phyloP scores from a whole-genome alignment of 2,329 filamentous ascomycete species.

The Talaromyces funiculosus region DNA sequence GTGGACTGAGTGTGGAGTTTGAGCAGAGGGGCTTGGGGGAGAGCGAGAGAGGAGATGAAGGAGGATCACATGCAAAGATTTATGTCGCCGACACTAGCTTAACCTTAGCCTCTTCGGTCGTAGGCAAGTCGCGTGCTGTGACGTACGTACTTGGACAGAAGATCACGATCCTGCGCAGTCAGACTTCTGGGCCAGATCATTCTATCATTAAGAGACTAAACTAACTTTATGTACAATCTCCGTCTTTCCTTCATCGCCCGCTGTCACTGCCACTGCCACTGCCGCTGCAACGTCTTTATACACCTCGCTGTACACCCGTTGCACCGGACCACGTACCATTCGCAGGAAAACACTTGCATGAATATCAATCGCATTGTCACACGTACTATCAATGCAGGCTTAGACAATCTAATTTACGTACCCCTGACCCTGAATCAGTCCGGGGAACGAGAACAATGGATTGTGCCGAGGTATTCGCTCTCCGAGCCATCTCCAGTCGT shows the following conservation, averaged over 20 bases:
- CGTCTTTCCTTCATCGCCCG: background rate
- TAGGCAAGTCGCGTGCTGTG: background rate
- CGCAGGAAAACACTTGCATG: background rate
- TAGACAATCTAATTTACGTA: background rate
- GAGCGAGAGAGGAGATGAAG: background rate
- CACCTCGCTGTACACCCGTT: background rate
- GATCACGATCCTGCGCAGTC: background rate
- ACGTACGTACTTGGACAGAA: background rate
- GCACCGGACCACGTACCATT: background rate
- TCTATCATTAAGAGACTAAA: too few species aligned
- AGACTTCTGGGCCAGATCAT: too few species aligned
- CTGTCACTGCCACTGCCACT: background rate
- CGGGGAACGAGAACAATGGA: background rate
- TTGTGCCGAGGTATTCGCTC: background rate
- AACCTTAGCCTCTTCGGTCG: background rate
- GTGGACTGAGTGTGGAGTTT: slow-evolving; percentile 7
- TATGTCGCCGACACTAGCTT: background rate
- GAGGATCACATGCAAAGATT: slow-evolving; percentile 15
- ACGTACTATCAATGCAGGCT: too few species aligned
- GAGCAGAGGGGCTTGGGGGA: background rate
- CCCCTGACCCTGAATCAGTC: slow-evolving; percentile 9
- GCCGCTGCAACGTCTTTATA: background rate
- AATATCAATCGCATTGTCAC: background rate
- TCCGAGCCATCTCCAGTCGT: background rate
- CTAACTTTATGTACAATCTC: too few species aligned